phyloP scores from a whole-genome alignment of 2,329 filamentous ascomycete genomes.

The Stenocarpella maydis region DNA sequence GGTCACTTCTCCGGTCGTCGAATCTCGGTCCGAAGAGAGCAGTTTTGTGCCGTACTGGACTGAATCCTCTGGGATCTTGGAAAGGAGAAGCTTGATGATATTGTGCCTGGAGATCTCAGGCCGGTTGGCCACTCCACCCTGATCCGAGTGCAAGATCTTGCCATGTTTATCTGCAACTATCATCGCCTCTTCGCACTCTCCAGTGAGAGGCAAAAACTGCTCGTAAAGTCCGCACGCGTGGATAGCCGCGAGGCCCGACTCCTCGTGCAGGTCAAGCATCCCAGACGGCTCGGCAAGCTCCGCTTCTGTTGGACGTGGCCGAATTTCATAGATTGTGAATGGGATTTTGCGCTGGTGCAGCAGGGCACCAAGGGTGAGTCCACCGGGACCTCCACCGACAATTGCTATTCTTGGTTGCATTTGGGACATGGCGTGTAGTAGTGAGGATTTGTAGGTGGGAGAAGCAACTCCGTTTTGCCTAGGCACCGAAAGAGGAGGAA shows the following conservation, averaged over 20 bases:
- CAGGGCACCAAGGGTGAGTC: constrained; percentile 56
- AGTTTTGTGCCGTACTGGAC: constrained; percentile 52
- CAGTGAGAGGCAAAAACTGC: constrained; percentile 51
- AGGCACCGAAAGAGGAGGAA: too few species aligned
- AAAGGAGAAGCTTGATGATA: constrained; percentile 47
- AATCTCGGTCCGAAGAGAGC: constrained; percentile 22
- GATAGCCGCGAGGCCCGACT: constrained; percentile 55
- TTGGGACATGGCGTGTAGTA: neutral
- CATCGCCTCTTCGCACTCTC: constrained; percentile 51
- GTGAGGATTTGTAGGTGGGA: too few species aligned
- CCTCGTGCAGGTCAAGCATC: constrained; percentile 58
- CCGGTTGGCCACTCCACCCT: constrained; percentile 38
- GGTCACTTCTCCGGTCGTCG: constrained; percentile 7
- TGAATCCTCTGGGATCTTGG: constrained; percentile 41
- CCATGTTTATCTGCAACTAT: constrained; percentile 47
- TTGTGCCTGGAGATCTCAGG: constrained; percentile 51
- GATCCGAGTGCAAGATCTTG: constrained; percentile 37
- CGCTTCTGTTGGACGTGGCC: constrained; percentile 40
- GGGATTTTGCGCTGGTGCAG: constrained; percentile 50
- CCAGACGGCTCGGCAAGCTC: constrained; percentile 46
- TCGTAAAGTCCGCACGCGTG: constrained; percentile 53
- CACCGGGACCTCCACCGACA: constrained; percentile 54
- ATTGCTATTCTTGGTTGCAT: constrained; percentile 49
- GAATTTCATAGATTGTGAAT: constrained; percentile 48
- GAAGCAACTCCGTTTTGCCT: too few species aligned